Evolutionary conservation across 192 early-diverging fungal genomes (phyloP), one percentile per base, ranked within the genome.

Genomic region (Coemansia sp.): DNA sequence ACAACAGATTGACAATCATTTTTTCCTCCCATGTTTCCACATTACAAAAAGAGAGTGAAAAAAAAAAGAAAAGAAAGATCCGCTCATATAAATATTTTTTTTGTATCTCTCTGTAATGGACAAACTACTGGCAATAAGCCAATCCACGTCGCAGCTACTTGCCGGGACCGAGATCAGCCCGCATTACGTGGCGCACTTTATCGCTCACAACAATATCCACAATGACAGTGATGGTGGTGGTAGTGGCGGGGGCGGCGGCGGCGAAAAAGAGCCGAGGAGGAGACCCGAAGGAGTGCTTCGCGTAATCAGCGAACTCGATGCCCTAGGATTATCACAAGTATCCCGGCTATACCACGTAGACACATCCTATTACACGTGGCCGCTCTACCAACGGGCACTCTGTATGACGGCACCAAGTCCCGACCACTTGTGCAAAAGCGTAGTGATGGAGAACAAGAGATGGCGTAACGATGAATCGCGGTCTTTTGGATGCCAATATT

Each of bases 381-480:
- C 87, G 20, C 71, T 90, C 6, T 81, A 91, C 61, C 76, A 87
- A 25, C 87, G 94, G 36, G 92, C 91, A 63, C 88, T 87, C 19
- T 73, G 87, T 31, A 73, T 93, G 59, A 38, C 51, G 1, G 92
- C 89, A 6, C 94, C 94, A 5, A 90, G 89, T 11, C 76, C 83
- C 6, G 83, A 79, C 25, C 94, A 97, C 57, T 81, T 98, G 47
- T 98, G 96, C 86, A 98, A 98, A 67, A 88, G 90, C 5, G 79
- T 98, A 0, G 76, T 96, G 7, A 85, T 98, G 60, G 94, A 96
- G 72, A 98, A 98, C 84, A 98, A 94, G 27, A 87, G 89, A 10
- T 92, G 76, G 62, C 74, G 79, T 1, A 84, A 64, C 68, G 66
- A 27, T 39, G 31, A 17, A 11, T 11, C 8, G 83, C 24, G 32